Base-by-base conservation (phyloP, 345 rosid species). In the Luvunga scandens region DNA sequence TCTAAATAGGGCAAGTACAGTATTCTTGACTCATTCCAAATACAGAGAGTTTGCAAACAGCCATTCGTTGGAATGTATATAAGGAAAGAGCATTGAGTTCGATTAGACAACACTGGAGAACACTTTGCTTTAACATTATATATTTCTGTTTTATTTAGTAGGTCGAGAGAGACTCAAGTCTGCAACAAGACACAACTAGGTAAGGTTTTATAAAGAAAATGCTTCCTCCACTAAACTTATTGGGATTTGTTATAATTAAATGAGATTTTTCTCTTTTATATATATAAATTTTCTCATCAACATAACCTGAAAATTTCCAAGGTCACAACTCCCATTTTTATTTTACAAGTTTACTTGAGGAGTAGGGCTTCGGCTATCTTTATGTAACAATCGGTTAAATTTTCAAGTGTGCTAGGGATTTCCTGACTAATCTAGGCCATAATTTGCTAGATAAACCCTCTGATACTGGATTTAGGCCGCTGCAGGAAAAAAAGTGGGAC, bases 41-140 rank as follows among this genome's bases (percentile, higher is more conserved):
- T 71, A 60, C 78, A 68, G 25, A 45, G 27, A 61, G 33, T 75
- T 76, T 72, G 66, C 69, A 75, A 42, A 75, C 62, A 73, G 75
- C 83, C 84, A 69, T 79, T 66, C 76, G 65, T 76, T 72, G 65
- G 68, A 50, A 68, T 66, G 72, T 65, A 69, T 31, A 36, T 61
- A 42, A 81, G 71, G 75, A 76, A 64, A 81, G 61, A 50, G 75
- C 79, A 67, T 66, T 77, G 75, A 57, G 56, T 39, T 65, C 79
- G 86, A 87, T 72, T 74, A 59, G 88, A 87, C 88, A 77, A 77
- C 88, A 85, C 87, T 8, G 50, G 50, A 45, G 18, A 22, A 33
- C 76, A 76, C 77, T 72, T 83, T 71, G 50, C 28, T 70, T 71
- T 55, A 45, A 36, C 36, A 30, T 70, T 45, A 45, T 45, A 45